Evolutionary conservation across 441 rosid genomes (phyloP).

Genomic region (Aleurites moluccanus): DNA sequence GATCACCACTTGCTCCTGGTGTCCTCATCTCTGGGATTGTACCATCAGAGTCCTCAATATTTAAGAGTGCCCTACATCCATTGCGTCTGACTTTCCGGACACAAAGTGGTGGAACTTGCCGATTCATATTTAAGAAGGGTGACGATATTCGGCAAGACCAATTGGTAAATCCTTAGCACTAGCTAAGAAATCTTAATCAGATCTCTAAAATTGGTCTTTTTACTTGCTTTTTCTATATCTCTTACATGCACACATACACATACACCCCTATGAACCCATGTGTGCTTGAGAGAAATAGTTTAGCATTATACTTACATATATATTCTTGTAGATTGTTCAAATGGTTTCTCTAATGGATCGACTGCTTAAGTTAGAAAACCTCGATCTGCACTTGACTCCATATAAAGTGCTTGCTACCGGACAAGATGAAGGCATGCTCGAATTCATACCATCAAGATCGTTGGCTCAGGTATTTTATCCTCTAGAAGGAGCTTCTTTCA

Average conservation of each 20-base stretch:
- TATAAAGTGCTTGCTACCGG: slow-evolving; percentile 97
- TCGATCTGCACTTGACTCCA: slow-evolving; percentile 91
- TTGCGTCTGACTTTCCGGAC: slow-evolving; percentile 85
- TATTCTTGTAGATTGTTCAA: slow-evolving; percentile 78
- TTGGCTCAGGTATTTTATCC: slow-evolving; percentile 74
- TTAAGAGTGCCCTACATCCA: slow-evolving; percentile 92
- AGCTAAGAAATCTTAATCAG: slow-evolving; percentile 13
- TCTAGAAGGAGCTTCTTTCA: slow-evolving; percentile 16
- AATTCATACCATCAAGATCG: slow-evolving; percentile 91
- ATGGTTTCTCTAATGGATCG: slow-evolving; percentile 99
- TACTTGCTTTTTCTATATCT: background rate
- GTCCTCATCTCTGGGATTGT: slow-evolving; percentile 85
- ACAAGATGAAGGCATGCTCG: slow-evolving; percentile 98
- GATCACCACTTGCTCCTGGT: slow-evolving; percentile 83
- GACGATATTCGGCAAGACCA: slow-evolving; percentile 99
- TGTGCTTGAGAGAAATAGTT: background rate
- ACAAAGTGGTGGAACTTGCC: slow-evolving; percentile 74
- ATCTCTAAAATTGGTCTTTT: background rate
- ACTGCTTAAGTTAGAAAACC: slow-evolving; percentile 90
- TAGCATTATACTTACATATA: slow-evolving; percentile 23
- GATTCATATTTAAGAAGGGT: slow-evolving; percentile 93
- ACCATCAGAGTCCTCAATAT: slow-evolving; percentile 91
- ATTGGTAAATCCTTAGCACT: slow-evolving; percentile 53
- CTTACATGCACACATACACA: background rate
- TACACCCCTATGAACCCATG: background rate